Evolutionary conservation across 768 basidiomycete species (phyloP), one percentile per base, ranked within the genome.

Genomic region (Collybiopsis confluens): DNA sequence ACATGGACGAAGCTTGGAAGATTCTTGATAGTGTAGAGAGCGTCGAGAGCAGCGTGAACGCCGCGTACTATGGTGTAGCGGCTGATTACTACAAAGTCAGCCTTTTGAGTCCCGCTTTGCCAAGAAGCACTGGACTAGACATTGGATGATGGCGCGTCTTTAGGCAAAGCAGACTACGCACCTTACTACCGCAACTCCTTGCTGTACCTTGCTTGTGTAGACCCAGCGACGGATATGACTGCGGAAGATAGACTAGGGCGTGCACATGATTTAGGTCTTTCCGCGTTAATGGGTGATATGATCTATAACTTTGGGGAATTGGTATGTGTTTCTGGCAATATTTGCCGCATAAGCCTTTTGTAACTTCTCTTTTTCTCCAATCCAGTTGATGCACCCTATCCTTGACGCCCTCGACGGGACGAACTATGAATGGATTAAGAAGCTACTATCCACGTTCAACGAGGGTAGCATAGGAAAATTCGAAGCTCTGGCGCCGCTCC

Each of bases 221-320:
- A 98, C 69, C 65, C 82, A 33, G 85, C 81, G 51, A 83, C 76
- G 57, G 92, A 93, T 62, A 81, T 98, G 72, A 81, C 85, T 20
- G 56, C 75, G 2, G 88, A 90, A 58, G 92, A 98, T 64, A 79
- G 88, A 41, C 68, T 91, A n/a, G 68, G 76, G 49, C 83, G 93
- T 38, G 93, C 96, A 2, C 93, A 96, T 69, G 95, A 98, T 76
- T 79, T 99, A 36, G 83, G 85, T 51, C 81, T 99, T 56, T 88
- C 95, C 23, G 97, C 97, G 1, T 82, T 99, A 63, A 78, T 99
- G 27, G 94, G 88, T 0, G 93, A 96, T 63, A 88, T 85, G 27
- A 98, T 98, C 66, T 98, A 98, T 75, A 99, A 99, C 76, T 99
- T 99, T 75, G 97, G 97, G 38, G 97, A 99, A 72, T 79, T 99